Conservation (phyloP, 345 rosid species). For the Dipteronia dyeriana region DNA sequence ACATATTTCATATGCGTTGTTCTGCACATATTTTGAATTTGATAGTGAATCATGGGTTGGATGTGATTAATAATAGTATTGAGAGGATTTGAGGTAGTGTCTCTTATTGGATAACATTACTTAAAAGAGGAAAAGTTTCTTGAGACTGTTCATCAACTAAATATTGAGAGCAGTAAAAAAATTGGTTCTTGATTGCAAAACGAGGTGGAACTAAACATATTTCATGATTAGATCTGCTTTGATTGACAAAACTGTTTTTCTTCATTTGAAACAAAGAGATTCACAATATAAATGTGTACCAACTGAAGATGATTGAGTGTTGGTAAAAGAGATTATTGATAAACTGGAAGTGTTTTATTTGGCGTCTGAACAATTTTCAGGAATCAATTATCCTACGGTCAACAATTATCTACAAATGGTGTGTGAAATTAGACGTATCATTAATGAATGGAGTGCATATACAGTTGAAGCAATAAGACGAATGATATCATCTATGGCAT, state of each 20-base stretch:
- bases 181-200: background rate
- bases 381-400: background rate
- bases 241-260: background rate
- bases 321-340: conserved; percentile 11
- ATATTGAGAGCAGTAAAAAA: background rate
- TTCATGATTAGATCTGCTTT: background rate
- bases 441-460: background rate
- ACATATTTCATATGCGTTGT: too few relatives aligned
- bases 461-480: background rate
- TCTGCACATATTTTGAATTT: too few relatives aligned
- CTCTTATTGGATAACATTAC: background rate
- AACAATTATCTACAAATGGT: conserved; percentile 10
- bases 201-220: background rate
- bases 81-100: background rate
- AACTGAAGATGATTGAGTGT: too few relatives aligned
- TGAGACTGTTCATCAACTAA: too few relatives aligned
- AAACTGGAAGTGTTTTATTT: background rate
- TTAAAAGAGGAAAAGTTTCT: background rate
- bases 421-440: background rate
- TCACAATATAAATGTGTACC: background rate
- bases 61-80: background rate
- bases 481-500: background rate
- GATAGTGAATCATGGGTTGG: background rate
- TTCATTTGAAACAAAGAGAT: background rate
- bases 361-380: background rate